These are phyloP conservation scores for Phytophthora citricola DNA, from an alignment of 352 stramenopile genomes.

Conservation along the genomic window DNA sequence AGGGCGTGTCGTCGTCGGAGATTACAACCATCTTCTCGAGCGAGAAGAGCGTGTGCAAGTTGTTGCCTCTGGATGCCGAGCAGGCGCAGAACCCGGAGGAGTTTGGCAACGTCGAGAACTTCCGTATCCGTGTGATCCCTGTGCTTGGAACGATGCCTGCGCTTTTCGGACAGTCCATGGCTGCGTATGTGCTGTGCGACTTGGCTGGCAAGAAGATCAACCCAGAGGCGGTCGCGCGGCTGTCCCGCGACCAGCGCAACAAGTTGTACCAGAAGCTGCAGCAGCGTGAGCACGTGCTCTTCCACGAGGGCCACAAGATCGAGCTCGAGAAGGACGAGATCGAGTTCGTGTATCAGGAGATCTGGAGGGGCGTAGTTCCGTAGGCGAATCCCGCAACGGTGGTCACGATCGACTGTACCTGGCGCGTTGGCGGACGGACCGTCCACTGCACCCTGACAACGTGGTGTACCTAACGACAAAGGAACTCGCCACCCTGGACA, in stretches of 20 bases:
- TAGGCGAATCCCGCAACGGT: conserved; percentile 73
- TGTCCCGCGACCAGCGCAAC: conserved; percentile 87
- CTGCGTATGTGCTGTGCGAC: conserved; percentile 94
- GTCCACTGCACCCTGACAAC: conserved; percentile 82
- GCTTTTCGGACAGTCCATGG: conserved; percentile 98
- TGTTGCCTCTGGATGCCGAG: conserved; percentile 95
- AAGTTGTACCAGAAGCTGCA: conserved; percentile 86
- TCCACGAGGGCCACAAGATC: conserved; percentile 63
- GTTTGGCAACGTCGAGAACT: conserved; percentile 97
- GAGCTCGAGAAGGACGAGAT: conserved; percentile 88
- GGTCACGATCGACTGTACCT: conserved; percentile 84
- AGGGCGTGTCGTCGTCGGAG: conserved; percentile 60
- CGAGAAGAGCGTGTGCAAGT: conserved; percentile 96
- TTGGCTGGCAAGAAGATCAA: conserved; percentile 92
- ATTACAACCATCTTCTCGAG: conserved; percentile 94
- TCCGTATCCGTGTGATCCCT: conserved; percentile 96
- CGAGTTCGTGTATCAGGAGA: conserved; percentile 88
- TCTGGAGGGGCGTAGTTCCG: conserved; percentile 83
- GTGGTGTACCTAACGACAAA: conserved; percentile 88
- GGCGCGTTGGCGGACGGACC: conserved; percentile 80
- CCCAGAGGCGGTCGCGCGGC: conserved; percentile 66
- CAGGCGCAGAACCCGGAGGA: conserved; percentile 88
- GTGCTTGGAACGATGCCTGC: conserved; percentile 95
- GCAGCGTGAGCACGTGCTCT: conserved; percentile 74
- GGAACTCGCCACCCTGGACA: conserved; percentile 70